phyloP scores from a whole-genome alignment of 129 eudicot genomes.

The Ambrosia trifida region DNA sequence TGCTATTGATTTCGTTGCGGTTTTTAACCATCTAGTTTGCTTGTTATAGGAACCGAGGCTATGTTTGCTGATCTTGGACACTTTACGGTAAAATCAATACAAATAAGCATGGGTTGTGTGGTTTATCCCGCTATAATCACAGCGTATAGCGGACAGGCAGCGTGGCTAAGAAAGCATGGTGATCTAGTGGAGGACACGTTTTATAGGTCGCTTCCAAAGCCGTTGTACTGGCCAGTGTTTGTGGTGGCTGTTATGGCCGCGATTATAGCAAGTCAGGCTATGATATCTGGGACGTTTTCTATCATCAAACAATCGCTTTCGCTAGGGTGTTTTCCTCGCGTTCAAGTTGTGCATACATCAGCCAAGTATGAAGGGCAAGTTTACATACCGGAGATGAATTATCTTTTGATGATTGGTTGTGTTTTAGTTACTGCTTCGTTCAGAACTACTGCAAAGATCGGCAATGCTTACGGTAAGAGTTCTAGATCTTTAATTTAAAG shows the following conservation, averaged over 20 bases:
- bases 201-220: slow-evolving; percentile 58
- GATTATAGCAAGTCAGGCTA: slow-evolving; percentile 81
- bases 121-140: slow-evolving; percentile 68
- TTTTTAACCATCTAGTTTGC: neutral
- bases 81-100: slow-evolving; percentile 69
- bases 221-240: slow-evolving; percentile 76
- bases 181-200: slow-evolving; percentile 44
- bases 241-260: slow-evolving; percentile 76
- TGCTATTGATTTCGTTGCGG: no score
- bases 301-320: slow-evolving; percentile 79
- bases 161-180: slow-evolving; percentile 50
- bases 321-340: slow-evolving; percentile 83
- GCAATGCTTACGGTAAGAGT: slow-evolving; percentile 76
- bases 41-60: slow-evolving; percentile 68
- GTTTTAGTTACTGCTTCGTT: slow-evolving; percentile 61
- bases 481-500: neutral
- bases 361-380: slow-evolving; percentile 77
- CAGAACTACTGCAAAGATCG: slow-evolving; percentile 57
- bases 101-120: slow-evolving; percentile 72
- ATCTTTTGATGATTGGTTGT: slow-evolving; percentile 75
- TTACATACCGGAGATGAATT: slow-evolving; percentile 71
- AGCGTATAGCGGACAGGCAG: slow-evolving; percentile 66
- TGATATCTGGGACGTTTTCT: slow-evolving; percentile 83
- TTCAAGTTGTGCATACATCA: slow-evolving; percentile 73
- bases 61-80: slow-evolving; percentile 85